phyloP scores from a whole-genome alignment of 495 filamentous ascomycete genomes.

The Penicillium lagena region DNA sequence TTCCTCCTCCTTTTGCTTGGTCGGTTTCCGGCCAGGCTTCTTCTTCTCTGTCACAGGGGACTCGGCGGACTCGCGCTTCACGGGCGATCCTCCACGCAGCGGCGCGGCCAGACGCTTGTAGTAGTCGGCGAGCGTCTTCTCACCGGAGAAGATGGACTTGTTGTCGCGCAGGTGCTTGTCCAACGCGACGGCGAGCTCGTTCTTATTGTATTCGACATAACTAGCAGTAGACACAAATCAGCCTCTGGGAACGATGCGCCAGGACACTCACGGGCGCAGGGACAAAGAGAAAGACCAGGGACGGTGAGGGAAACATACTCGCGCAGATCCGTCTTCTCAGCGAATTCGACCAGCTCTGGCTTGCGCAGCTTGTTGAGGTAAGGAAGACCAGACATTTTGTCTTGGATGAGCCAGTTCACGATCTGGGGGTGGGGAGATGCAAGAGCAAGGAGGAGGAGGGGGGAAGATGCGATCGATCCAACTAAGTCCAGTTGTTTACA shows the following conservation, averaged over 20 bases:
- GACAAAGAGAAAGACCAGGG: too few relatives aligned
- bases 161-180: constrained; percentile 69
- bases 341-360: constrained; percentile 68
- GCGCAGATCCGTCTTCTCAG: constrained; percentile 63
- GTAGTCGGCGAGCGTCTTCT: constrained; percentile 65
- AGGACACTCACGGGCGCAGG: not conserved
- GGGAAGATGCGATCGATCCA: constrained; percentile 11
- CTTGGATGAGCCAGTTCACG: not conserved
- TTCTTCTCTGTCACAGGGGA: constrained; percentile 24
- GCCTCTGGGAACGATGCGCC: too few relatives aligned
- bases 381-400: constrained; percentile 52
- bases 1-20: constrained; percentile 38
- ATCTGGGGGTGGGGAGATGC: not conserved
- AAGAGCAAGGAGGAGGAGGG: not conserved
- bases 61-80: constrained; percentile 58
- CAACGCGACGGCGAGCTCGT: constrained; percentile 71
- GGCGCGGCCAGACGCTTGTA: constrained; percentile 58
- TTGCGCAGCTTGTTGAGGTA: constrained; percentile 86
- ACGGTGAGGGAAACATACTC: constrained; percentile 45
- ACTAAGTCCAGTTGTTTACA: constrained; percentile 20
- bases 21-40: constrained; percentile 24
- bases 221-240: constrained; percentile 33
- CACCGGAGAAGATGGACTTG: constrained; percentile 48
- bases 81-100: constrained; percentile 53
- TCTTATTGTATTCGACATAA: constrained; percentile 65